Conservation (phyloP, 306 rosid species). For the Myrica gale region DNA sequence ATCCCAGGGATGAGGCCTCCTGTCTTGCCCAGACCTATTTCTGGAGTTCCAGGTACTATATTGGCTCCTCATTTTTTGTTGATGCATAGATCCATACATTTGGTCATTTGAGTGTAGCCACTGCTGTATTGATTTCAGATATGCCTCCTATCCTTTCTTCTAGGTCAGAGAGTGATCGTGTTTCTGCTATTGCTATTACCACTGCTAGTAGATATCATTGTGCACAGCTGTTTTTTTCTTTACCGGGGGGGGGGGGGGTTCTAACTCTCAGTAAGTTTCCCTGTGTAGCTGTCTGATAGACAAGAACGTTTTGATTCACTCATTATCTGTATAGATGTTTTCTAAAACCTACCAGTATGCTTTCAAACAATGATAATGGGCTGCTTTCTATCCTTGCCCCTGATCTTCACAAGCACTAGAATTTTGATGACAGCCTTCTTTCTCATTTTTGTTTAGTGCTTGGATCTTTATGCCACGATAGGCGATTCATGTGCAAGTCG, state of each 20-base stretch:
- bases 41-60: conserved; percentile 64
- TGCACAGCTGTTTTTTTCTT: background rate
- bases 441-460: background rate
- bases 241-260: too few relatives aligned
- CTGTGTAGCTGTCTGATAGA: background rate
- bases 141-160: background rate
- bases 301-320: background rate
- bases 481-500: background rate
- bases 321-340: background rate
- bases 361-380: background rate
- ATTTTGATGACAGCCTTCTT: conserved; percentile 1
- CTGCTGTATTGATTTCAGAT: background rate
- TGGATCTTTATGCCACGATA: background rate
- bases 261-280: too few relatives aligned
- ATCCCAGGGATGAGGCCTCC: conserved; percentile 79
- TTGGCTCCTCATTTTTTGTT: background rate
- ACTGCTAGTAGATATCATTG: background rate
- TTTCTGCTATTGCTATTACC: background rate
- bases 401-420: background rate
- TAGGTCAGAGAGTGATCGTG: background rate
- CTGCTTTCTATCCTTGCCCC: background rate
- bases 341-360: background rate
- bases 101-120: background rate
- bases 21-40: conserved; percentile 75
- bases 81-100: background rate